These are phyloP conservation scores for Cylindrodendrum hubeiense DNA, from an alignment of 2,329 filamentous ascomycete genomes.

Conservation along the genomic window DNA sequence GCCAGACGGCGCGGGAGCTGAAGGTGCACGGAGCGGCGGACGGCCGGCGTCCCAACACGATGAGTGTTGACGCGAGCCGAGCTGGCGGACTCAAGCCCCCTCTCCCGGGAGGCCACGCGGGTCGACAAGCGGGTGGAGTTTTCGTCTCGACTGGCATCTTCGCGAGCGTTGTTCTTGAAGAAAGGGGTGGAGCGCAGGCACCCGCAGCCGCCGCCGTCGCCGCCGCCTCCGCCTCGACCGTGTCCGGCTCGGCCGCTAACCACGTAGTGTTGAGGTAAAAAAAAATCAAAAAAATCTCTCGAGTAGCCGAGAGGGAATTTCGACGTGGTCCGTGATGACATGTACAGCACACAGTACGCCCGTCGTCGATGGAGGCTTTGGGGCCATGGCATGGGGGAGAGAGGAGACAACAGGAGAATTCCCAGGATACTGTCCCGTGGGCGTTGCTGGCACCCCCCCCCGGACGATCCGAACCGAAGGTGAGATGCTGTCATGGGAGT, in stretches of 20 bases:
- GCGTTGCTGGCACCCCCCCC: not conserved
- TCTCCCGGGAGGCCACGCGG: constrained; percentile 2
- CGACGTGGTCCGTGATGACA: not conserved
- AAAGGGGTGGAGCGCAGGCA: not conserved
- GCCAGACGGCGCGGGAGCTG: not conserved
- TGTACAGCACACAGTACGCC: not conserved
- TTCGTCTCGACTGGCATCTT: not conserved
- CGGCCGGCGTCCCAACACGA: not conserved
- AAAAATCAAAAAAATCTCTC: not conserved
- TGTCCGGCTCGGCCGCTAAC: not conserved
- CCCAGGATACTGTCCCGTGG: not conserved
- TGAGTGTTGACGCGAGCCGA: not conserved
- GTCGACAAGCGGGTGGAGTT: not conserved
- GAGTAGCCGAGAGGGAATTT: not conserved
- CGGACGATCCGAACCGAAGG: not conserved
- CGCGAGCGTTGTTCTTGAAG: not conserved
- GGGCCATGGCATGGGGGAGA: not conserved
- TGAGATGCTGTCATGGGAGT: not conserved
- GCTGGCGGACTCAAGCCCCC: constrained; percentile 6
- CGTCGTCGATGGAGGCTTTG: not conserved
- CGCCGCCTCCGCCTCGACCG: not conserved
- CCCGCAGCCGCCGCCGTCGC: not conserved
- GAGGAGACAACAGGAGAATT: not conserved
- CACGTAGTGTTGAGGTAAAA: constrained; percentile 2
- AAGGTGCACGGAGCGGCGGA: constrained; percentile 17